A percentile compares a stretch with the other conserved stretches of the same genome.
phyloP scores from a whole-genome alignment of 2,329 filamentous ascomycete genomes.

The Cladophialophora immunda region DNA sequence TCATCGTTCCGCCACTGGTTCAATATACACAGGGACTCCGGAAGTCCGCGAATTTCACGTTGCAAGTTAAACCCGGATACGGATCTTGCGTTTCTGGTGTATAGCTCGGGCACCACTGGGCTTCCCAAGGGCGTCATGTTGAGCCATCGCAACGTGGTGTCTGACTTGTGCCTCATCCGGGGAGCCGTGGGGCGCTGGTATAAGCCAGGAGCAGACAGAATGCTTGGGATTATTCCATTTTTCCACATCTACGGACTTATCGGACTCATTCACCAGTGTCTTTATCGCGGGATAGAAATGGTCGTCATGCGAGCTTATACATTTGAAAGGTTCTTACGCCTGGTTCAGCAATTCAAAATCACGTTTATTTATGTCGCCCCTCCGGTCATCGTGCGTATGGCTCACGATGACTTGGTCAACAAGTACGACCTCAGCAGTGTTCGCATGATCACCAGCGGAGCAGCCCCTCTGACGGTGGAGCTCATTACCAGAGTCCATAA shows the following conservation, averaged over 20 bases:
- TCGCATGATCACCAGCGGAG: conserved; percentile 84
- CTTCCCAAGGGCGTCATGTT: conserved; percentile 66
- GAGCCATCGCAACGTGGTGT: conserved; percentile 14
- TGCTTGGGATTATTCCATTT: conserved; percentile 83
- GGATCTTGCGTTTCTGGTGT: conserved; percentile 80
- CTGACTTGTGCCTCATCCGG: conserved; percentile 58
- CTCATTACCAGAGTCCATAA: conserved; percentile 77
- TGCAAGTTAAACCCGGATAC: conserved; percentile 72
- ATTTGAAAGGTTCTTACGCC: conserved; percentile 75
- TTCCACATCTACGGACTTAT: conserved; percentile 87
- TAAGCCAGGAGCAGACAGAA: no score
- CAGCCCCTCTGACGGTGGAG: conserved; percentile 81
- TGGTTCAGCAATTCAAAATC: conserved; percentile 76
- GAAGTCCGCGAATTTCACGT: no score
- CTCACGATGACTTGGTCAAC: conserved; percentile 77
- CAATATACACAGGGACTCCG: conserved; percentile 55
- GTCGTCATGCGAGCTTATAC: conserved; percentile 83
- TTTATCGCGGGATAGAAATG: conserved; percentile 71
- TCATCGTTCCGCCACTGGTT: no score
- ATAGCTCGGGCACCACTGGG: conserved; percentile 79
- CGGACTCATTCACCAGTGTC: conserved; percentile 72
- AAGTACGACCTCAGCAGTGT: conserved; percentile 83
- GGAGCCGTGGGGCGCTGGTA: conserved; percentile 65
- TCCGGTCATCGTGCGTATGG: conserved; percentile 79
- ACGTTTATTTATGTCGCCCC: conserved; percentile 84